Conservation (phyloP, 495 filamentous ascomycete genomes). For the Penicilliopsis zonata region DNA sequence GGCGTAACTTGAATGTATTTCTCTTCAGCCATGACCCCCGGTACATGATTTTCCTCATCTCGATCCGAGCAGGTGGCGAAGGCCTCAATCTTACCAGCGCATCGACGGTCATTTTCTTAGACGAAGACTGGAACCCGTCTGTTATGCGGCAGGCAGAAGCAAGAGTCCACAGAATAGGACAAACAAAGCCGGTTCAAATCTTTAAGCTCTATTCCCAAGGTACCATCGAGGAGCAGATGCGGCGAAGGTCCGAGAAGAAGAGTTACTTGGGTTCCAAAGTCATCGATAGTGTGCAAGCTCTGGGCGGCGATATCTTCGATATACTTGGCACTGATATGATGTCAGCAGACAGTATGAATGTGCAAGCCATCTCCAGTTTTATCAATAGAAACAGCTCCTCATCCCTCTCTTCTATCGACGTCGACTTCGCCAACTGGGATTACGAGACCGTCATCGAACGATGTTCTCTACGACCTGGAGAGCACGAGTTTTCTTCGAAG, state of each 20-base stretch:
- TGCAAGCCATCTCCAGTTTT: too few relatives aligned
- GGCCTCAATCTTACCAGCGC: slow-evolving; percentile 52
- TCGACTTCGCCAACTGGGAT: slow-evolving; percentile 48
- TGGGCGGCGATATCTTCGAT: too few relatives aligned
- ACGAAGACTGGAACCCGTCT: slow-evolving; percentile 59
- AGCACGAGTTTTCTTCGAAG: slow-evolving; percentile 17
- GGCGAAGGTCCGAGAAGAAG: slow-evolving; percentile 53
- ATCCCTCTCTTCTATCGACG: slow-evolving; percentile 24
- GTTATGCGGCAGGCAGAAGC: slow-evolving; percentile 48
- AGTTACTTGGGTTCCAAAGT: slow-evolving; percentile 52
- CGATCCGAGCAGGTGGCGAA: slow-evolving; percentile 50
- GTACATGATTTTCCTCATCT: slow-evolving; percentile 51
- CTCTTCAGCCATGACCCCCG: slow-evolving; percentile 41
- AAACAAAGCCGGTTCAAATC: slow-evolving; percentile 42
- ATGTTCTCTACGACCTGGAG: slow-evolving; percentile 14
- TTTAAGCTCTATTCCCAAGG: slow-evolving; percentile 49
- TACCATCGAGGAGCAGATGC: slow-evolving; percentile 54
- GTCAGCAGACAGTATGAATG: too few relatives aligned
- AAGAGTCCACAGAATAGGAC: slow-evolving; percentile 48
- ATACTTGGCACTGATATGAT: too few relatives aligned
- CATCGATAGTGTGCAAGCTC: slow-evolving; percentile 27
- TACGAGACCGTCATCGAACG: slow-evolving; percentile 42
- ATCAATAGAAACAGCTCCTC: too few relatives aligned
- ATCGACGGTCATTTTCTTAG: slow-evolving; percentile 50
- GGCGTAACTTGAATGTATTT: slow-evolving; percentile 44